phyloP scores from a whole-genome alignment of 2,329 filamentous ascomycete species.

The Eutypella sp. region DNA sequence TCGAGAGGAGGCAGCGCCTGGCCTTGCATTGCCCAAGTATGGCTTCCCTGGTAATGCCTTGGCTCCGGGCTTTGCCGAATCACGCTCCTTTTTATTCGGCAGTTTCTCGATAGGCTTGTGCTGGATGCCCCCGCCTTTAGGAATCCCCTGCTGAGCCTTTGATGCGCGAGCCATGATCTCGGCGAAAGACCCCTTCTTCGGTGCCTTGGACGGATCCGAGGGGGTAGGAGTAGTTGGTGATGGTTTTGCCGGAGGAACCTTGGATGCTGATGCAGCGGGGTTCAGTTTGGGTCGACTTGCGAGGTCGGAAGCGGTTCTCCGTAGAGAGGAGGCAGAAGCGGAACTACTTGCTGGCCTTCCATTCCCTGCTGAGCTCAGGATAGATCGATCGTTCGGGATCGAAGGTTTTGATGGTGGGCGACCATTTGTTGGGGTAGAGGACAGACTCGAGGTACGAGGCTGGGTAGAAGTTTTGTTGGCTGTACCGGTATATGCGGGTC shows the following conservation, averaged over 20 bases:
- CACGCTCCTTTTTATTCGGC: conserved; percentile 51
- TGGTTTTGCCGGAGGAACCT: conserved; percentile 18
- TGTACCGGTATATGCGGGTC: conserved; percentile 16
- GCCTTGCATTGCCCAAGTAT: conserved; percentile 20
- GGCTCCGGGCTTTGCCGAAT: conserved; percentile 34
- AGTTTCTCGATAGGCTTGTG: conserved; percentile 67
- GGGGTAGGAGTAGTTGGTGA: conserved; percentile 21
- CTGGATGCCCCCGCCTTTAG: conserved; percentile 65
- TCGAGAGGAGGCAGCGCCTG: conserved; percentile 12
- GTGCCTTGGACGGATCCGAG: conserved; percentile 34
- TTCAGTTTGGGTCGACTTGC: conserved; percentile 18
- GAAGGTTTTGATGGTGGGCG: conserved; percentile 19
- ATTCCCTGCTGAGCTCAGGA: conserved; percentile 11
- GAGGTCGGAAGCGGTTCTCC: conserved; percentile 14
- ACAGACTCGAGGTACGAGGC: conserved; percentile 20
- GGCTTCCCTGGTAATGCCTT: conserved; percentile 23
- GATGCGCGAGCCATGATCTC: conserved; percentile 71
- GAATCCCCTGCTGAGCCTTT: conserved; percentile 56
- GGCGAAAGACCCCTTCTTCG: conserved; percentile 69
- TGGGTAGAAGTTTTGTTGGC: conserved; percentile 23
- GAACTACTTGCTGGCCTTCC: conserved; percentile 9
- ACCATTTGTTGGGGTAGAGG: conserved; percentile 21
- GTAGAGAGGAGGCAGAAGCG: conserved; percentile 6
- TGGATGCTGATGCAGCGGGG: conserved; percentile 12
- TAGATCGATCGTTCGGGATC: conserved; percentile 14